Evolutionary conservation across 345 rosid species (phyloP).

Genomic region (Aethionema arabicum): DNA sequence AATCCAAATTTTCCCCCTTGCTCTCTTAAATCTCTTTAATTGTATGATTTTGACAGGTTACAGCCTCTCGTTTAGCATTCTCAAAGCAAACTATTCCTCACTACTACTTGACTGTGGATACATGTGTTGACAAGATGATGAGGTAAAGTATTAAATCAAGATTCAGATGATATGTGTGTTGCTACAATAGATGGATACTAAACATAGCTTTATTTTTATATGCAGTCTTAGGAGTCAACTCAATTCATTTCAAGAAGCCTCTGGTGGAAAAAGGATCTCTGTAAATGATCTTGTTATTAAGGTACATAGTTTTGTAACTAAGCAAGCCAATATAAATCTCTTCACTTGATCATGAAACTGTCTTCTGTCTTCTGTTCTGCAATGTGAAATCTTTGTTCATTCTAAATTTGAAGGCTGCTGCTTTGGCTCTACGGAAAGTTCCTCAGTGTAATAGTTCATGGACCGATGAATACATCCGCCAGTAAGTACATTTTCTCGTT

Average conservation of each 20-base stretch:
- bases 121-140: conserved; percentile 84
- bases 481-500: conserved; percentile 52
- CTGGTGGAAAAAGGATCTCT: conserved; percentile 83
- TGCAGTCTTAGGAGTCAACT: conserved; percentile 71
- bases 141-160: conserved; percentile 47
- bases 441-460: conserved; percentile 99
- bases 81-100: conserved; percentile 97
- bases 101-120: conserved; percentile 84
- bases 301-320: conserved; percentile 43
- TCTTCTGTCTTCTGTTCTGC: conserved; percentile 1
- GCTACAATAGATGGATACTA: conserved; percentile 3
- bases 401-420: conserved; percentile 75
- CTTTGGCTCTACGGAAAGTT: conserved; percentile 85
- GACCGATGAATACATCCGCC: conserved; percentile 89
- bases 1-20: neutral
- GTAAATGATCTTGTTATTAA: conserved; percentile 92
- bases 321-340: neutral
- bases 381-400: neutral
- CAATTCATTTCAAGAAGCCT: conserved; percentile 73
- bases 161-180: conserved; percentile 15
- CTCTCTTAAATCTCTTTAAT: conserved; percentile 12
- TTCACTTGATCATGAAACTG: neutral
- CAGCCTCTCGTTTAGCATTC: conserved; percentile 75
- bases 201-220: conserved; percentile 24
- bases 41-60: conserved; percentile 50